Evolutionary conservation across 345 rosid genomes (phyloP), one percentile per base, ranked within the genome.

Genomic region (Acer saccharum): DNA sequence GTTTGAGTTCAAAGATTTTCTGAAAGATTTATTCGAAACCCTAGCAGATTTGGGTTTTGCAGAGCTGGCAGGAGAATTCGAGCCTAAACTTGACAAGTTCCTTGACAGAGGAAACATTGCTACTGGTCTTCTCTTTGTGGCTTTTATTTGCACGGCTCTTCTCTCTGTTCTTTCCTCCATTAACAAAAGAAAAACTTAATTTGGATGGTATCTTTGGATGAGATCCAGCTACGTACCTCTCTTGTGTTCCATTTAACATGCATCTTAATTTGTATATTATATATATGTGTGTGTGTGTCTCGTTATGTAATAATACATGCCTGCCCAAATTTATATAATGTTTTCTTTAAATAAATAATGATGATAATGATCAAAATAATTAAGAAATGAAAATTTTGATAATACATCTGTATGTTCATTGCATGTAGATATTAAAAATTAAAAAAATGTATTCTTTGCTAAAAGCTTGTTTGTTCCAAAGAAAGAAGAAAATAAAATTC

Each of bases 121-220:
- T n/a, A 16, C 46, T 0, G 79, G 57, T 17, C 74, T 82, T 7
- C 21, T 82, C 58, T 25, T 82, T 71, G 79, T 55, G 10, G 64
- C 2, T 60, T 78, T 75, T 50, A 1, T 71, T 1, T 65, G 76
- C 65, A 44, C 58, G 74, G 76, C 58, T n/a, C 10, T 70, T 7
- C 65, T 78, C 29, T 82, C 79, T 41, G 73, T 78, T 1, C 8
- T 82, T 62, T 74, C 81, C 9, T 75, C 81, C 58, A 23, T 78
- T 35, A 21, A 69, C 18, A 55, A 60, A 60, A 60, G 64, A 60
- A 16, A 27, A 20, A 60, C 5, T 35, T n/a, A n/a, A n/a, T n/a
- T n/a, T n/a, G n/a, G n/a, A n/a, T 20, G 21, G 21, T 60, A 21
- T 60, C 27, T 60, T 60, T 8, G 64, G 64, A n/a, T 20, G 20